These are phyloP conservation scores for Phytophthora cactorum DNA, from an alignment of 352 stramenopile species.

Conservation along the genomic window DNA sequence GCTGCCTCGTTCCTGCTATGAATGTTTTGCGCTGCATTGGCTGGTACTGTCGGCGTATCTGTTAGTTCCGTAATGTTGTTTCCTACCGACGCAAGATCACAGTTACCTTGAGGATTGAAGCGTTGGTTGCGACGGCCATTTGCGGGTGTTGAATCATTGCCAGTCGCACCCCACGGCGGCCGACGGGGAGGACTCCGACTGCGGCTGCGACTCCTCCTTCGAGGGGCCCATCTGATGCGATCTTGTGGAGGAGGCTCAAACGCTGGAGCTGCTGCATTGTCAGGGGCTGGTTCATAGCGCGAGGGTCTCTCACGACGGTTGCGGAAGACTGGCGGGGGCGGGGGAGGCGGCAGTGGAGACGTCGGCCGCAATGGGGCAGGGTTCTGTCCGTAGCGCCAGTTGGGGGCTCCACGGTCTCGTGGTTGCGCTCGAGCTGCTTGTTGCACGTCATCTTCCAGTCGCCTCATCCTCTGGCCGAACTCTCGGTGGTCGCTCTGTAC, in stretches of 20 bases:
- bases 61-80: conserved; percentile 6
- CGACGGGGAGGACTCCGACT: conserved; percentile 40
- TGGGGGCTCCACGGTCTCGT: conserved; percentile 11
- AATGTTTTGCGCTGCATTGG: conserved; percentile 2
- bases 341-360: conserved; percentile 5
- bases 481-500: conserved; percentile 42
- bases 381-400: conserved; percentile 13
- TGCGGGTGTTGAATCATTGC: conserved; percentile 5
- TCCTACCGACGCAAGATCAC: not conserved
- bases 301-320: conserved; percentile 30
- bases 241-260: conserved; percentile 24
- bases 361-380: conserved; percentile 3
- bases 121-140: conserved; percentile 9
- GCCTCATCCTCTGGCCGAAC: conserved; percentile 32
- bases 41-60: not conserved
- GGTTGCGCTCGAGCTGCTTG: conserved; percentile 18
- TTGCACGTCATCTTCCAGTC: conserved; percentile 38
- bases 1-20: not conserved
- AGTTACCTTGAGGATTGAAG: conserved; percentile 11
- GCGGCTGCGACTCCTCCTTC: conserved; percentile 26
- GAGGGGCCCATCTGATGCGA: conserved; percentile 24
- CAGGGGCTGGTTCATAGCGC: conserved; percentile 33
- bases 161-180: not conserved
- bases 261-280: conserved; percentile 4
- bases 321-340: not conserved